These are phyloP conservation scores for Claviceps sp. DNA, from an alignment of 2,329 filamentous ascomycete species.

Conservation along the genomic window DNA sequence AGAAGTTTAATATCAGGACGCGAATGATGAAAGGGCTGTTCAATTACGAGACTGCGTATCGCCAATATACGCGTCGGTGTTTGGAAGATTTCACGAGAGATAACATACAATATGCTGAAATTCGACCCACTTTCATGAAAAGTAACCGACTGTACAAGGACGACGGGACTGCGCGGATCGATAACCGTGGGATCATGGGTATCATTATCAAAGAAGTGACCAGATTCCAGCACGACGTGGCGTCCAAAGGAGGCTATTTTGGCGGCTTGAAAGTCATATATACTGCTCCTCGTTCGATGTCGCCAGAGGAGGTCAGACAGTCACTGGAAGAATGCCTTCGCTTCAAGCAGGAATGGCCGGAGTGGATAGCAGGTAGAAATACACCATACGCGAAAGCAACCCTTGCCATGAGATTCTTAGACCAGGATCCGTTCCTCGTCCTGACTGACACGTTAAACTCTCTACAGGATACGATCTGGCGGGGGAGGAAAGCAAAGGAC, in stretches of 20 bases:
- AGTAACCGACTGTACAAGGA: constrained; percentile 47
- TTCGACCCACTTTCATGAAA: constrained; percentile 55
- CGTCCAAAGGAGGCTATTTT: constrained; percentile 28
- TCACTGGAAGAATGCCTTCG: constrained; percentile 48
- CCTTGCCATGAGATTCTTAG: not conserved
- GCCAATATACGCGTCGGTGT: constrained; percentile 43
- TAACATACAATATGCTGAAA: constrained; percentile 58
- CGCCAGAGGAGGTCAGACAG: constrained; percentile 28
- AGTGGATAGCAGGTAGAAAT: constrained; percentile 46
- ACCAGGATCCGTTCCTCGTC: not conserved
- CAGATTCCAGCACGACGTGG: constrained; percentile 27
- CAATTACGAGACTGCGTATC: constrained; percentile 51
- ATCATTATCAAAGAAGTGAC: constrained; percentile 44
- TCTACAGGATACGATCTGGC: constrained; percentile 53
- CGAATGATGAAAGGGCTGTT: constrained; percentile 61
- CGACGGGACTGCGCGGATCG: constrained; percentile 37
- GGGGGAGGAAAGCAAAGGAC: constrained; percentile 50
- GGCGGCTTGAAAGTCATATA: constrained; percentile 59
- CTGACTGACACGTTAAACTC: not conserved
- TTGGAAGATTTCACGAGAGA: constrained; percentile 50
- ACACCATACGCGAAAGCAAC: not conserved
- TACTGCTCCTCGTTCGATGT: constrained; percentile 52
- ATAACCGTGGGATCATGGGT: constrained; percentile 45
- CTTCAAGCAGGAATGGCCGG: constrained; percentile 42
- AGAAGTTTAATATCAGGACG: constrained; percentile 54